A percentile compares a stretch with the other conserved stretches of the same genome.
Conservation (phyloP, 1,284 basidiomycete genomes). For the Cutaneotrichosporon mucoides region DNA sequence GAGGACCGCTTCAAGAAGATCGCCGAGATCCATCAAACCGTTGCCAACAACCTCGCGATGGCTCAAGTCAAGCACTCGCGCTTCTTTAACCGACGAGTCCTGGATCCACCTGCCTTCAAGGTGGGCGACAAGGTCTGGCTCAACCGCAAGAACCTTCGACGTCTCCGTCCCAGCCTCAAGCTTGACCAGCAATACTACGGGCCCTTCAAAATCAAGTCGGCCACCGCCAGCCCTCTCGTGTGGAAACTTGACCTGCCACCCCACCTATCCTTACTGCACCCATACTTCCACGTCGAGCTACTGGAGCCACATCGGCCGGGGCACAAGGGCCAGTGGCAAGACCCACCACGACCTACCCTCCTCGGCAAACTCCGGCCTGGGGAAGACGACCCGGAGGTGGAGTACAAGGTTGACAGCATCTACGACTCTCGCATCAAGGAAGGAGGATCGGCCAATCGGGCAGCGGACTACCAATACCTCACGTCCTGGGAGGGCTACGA, state of each 20-base stretch:
- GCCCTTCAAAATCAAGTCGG: slow-evolving; percentile 37
- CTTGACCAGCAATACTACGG: slow-evolving; percentile 48
- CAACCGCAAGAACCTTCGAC: slow-evolving; percentile 40
- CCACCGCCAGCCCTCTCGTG: slow-evolving; percentile 6
- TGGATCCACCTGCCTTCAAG: neutral
- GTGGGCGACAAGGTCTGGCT: slow-evolving; percentile 28
- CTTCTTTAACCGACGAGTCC: neutral
- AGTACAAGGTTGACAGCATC: neutral
- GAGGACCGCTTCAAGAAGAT: neutral
- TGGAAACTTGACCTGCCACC: slow-evolving; percentile 44
- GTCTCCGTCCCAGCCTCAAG: slow-evolving; percentile 48
- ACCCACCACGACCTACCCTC: slow-evolving; percentile 32
- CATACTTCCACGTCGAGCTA: slow-evolving; percentile 50
- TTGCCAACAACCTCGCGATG: neutral
- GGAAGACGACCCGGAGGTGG: neutral
- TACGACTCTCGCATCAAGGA: neutral
- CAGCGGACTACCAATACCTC: neutral
- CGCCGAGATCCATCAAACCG: neutral
- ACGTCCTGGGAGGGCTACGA: neutral
- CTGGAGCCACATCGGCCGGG: slow-evolving; percentile 44
- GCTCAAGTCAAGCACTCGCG: neutral
- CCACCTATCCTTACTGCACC: slow-evolving; percentile 34
- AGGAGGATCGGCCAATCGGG: neutral
- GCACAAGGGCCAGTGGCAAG: slow-evolving; percentile 27
- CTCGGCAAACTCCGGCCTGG: slow-evolving; percentile 6